phyloP scores from a whole-genome alignment of 140 eudicot genomes.

The Oenanthe javanica region DNA sequence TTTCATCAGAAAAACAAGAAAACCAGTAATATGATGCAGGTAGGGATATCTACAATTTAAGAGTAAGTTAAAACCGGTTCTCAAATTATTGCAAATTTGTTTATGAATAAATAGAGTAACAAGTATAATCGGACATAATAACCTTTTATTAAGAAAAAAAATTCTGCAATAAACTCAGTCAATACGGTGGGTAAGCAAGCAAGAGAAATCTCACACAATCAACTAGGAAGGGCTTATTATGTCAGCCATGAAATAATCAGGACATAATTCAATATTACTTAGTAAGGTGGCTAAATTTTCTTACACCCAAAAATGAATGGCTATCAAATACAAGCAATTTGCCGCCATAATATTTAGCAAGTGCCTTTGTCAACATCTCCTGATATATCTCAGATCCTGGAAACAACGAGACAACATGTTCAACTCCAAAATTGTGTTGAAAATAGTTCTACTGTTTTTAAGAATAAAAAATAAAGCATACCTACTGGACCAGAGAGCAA shows the following conservation, averaged over 20 bases:
- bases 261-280: not conserved
- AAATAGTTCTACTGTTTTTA: not conserved
- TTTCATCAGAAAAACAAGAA: not conserved
- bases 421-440: not conserved
- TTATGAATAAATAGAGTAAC: not conserved
- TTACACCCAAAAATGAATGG: conserved; percentile 68
- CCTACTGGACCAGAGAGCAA: conserved; percentile 96
- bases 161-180: not conserved
- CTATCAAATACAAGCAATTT: conserved; percentile 79
- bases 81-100: not conserved
- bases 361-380: conserved; percentile 87
- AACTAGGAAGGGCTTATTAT: not conserved
- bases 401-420: not conserved
- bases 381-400: conserved; percentile 92
- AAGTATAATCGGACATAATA: not conserved
- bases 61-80: not conserved
- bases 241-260: not conserved
- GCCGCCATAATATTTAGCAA: conserved; percentile 72
- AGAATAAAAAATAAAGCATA: conserved; percentile 9
- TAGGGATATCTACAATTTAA: no score
- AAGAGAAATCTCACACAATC: not conserved
- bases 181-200: not conserved
- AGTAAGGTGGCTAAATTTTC: conserved; percentile 15
- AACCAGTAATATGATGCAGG: no score
- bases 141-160: not conserved